phyloP scores from a whole-genome alignment of 78 protist species.

The Diacronema lutheri region DNA sequence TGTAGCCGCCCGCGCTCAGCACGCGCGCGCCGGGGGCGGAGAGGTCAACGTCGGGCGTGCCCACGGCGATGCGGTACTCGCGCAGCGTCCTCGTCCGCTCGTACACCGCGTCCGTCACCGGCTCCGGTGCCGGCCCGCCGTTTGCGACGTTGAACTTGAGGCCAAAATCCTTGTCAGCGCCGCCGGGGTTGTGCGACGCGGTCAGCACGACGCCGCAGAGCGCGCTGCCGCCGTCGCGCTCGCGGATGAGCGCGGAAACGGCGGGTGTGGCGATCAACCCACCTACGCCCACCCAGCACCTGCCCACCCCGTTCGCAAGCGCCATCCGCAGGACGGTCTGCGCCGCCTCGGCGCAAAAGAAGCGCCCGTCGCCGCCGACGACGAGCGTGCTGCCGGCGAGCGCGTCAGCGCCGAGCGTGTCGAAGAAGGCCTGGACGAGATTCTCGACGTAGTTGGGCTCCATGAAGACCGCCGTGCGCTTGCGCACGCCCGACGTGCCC shows the following conservation, averaged over 20 bases:
- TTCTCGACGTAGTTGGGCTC: slow-evolving; percentile 62
- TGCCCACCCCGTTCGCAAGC: slow-evolving; percentile 80
- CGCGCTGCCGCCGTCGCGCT: slow-evolving; percentile 29
- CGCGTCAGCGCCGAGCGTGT: slow-evolving; percentile 23
- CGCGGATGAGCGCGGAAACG: slow-evolving; percentile 82
- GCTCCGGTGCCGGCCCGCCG: slow-evolving; percentile 90
- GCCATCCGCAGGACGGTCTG: slow-evolving; percentile 83
- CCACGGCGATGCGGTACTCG: slow-evolving; percentile 34
- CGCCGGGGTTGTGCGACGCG: slow-evolving; percentile 99
- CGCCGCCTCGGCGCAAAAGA: neutral
- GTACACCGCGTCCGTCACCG: slow-evolving; percentile 80
- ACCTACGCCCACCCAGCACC: slow-evolving; percentile 70
- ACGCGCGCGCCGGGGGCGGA: neutral
- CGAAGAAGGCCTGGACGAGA: slow-evolving; percentile 78
- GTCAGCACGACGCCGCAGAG: slow-evolving; percentile 87
- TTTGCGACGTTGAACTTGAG: slow-evolving; percentile 88
- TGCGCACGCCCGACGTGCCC: slow-evolving; percentile 91
- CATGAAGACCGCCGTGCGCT: slow-evolving; percentile 56
- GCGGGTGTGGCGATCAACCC: slow-evolving; percentile 95
- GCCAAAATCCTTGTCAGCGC: slow-evolving; percentile 90
- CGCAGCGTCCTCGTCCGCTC: slow-evolving; percentile 48
- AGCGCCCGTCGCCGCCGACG: slow-evolving; percentile 95
- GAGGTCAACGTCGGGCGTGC: neutral
- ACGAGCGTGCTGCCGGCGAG: slow-evolving; percentile 72
- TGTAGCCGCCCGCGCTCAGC: neutral